Percentiles rank a stretch among this genome's conserved stretches.
Conservation (phyloP, 1,139 yeast species). For the Pichia sp. region DNA sequence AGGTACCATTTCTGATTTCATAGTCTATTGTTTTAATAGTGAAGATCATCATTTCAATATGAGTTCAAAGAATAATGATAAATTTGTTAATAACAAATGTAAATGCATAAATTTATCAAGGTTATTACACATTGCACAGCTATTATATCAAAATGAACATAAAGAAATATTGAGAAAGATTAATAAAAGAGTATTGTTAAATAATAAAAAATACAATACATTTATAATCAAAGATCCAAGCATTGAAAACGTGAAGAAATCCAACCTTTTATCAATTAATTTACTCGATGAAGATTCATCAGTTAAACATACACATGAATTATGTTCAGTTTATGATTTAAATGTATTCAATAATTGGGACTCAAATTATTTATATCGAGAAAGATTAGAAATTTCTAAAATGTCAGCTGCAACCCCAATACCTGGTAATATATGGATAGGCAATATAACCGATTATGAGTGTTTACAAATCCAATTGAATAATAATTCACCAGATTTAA, state of each 20-base stretch:
- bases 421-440: conserved; percentile 57
- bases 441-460: conserved; percentile 59
- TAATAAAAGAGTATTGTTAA: neutral
- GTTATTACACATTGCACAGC: conserved; percentile 50
- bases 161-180: conserved; percentile 22
- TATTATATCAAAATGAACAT: conserved; percentile 30
- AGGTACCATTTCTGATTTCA: conserved; percentile 61
- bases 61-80: neutral
- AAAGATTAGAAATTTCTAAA: conserved; percentile 70
- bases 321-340: conserved; percentile 28
- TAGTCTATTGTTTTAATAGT: conserved; percentile 51
- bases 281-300: conserved; percentile 19
- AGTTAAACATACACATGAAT: conserved; percentile 21
- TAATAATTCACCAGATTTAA: conserved; percentile 6
- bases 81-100: conserved; percentile 23
- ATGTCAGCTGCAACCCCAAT: conserved; percentile 74
- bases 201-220: conserved; percentile 24
- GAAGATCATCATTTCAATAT: conserved; percentile 21
- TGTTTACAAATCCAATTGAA: conserved; percentile 27
- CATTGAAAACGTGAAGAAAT: conserved; percentile 13
- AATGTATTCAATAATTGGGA: conserved; percentile 55
- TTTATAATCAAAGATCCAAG: conserved; percentile 24
- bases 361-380: conserved; percentile 62
- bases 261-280: conserved; percentile 26
- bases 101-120: conserved; percentile 41